Evolutionary conservation across 352 stramenopile species (phyloP), one percentile per base, ranked within the genome.

Genomic region (Achlya hypogyna): DNA sequence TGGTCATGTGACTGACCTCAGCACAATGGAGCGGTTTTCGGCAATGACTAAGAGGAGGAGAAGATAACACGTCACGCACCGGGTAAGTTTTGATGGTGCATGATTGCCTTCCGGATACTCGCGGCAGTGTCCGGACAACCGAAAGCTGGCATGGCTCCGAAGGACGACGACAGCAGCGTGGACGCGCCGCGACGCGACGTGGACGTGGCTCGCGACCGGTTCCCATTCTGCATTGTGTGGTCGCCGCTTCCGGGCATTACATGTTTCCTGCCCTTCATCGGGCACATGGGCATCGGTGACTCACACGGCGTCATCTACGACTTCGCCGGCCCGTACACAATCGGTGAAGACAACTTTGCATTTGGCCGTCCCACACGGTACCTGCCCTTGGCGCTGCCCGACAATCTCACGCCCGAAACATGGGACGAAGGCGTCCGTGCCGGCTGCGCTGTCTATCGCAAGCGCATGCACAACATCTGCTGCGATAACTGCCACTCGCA

Each of bases 401-500:
- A 83, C 1, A 68, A 69, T 29, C 38, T 66, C 5, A 47, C 71
- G 29, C 79, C 75, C 10, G 75, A 82, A 45, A 79, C 82, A 69
- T 98, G 94, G 93, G 93, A 99, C 75, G 76, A 91, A 63, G 82
- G 81, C 4, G 79, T 99, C 53, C 63, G 74, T 43, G 79, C 88
- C 66, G 94, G 94, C 22, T 97, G 95, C 69, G 72, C 76, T 1
- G 78, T 98, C n/a, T 99, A 98, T 75, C 75, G 85, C 42, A 89
- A 78, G 67, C 79, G 95, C 54, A 97, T 98, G 87, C 95, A 99
- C 81, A 98, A 98, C 69, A 80, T 98, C 40, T 98, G 76, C 70
- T 98, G 93, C 73, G 93, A 98, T 76, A 98, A 98, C 77, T 99
- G 96, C 74, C 96, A 99, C 77, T 98, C 91, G 29, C 96, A 99